phyloP scores from a whole-genome alignment of 192 early-diverging fungal genomes.

The Thamnidium elegans region DNA sequence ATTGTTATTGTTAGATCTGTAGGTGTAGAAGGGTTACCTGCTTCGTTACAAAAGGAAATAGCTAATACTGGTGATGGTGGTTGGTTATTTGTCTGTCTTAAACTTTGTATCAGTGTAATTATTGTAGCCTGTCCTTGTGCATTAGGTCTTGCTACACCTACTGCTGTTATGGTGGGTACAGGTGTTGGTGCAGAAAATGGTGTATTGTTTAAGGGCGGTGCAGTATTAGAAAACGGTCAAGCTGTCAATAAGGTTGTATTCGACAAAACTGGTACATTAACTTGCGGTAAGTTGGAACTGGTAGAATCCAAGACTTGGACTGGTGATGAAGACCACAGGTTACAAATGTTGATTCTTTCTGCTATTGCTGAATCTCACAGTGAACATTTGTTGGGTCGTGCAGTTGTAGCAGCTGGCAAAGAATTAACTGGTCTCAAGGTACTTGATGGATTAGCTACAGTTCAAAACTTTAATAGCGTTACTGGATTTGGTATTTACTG shows the following conservation, averaged over 20 bases:
- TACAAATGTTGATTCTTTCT: conserved; percentile 32
- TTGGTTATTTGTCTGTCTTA: conserved; percentile 79
- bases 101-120: conserved; percentile 90
- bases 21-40: conserved; percentile 25
- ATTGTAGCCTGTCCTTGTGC: conserved; percentile 98
- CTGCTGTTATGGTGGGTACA: conserved; percentile 98
- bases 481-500: conserved; percentile 38
- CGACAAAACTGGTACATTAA: conserved; percentile 98
- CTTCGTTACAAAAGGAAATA: conserved; percentile 38
- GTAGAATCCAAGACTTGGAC: conserved; percentile 40
- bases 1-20: conserved; percentile 36
- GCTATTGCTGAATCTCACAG: conserved; percentile 77
- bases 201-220: conserved; percentile 95
- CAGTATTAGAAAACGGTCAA: conserved; percentile 77
- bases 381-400: conserved; percentile 92
- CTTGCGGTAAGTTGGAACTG: conserved; percentile 69
- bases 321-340: background rate
- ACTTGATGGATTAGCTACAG: conserved; percentile 39
- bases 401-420: conserved; percentile 62
- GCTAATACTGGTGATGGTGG: conserved; percentile 51
- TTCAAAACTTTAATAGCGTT: conserved; percentile 61
- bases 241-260: conserved; percentile 85
- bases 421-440: conserved; percentile 25
- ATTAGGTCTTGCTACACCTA: conserved; percentile 92
- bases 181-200: conserved; percentile 94